phyloP scores from a whole-genome alignment of 148 eudicot genomes.

The Talinum fruticosum region DNA sequence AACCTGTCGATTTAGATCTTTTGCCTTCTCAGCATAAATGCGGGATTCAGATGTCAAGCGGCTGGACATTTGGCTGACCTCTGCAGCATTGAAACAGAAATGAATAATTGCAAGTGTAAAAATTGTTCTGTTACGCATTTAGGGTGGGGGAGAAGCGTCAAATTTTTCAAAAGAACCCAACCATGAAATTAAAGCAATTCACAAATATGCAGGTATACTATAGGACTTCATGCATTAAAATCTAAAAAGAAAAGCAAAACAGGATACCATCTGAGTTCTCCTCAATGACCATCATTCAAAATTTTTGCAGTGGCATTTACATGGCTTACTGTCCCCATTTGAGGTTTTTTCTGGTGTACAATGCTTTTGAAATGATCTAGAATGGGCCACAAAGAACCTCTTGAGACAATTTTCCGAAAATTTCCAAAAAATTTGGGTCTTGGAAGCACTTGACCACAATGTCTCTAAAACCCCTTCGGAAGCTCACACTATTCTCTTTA shows the following conservation, averaged over 20 bases:
- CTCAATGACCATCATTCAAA: not conserved
- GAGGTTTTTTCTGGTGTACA: too few relatives aligned
- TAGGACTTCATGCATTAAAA: not conserved
- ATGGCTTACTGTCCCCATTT: not conserved
- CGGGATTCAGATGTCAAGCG: conserved; percentile 95
- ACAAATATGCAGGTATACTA: not conserved
- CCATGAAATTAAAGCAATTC: not conserved
- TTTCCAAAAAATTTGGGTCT: too few relatives aligned
- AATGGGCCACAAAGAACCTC: too few relatives aligned
- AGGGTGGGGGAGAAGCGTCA: not conserved
- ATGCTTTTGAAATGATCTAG: too few relatives aligned
- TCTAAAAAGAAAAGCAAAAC: not conserved
- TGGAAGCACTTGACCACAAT: too few relatives aligned
- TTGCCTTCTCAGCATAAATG: conserved; percentile 90
- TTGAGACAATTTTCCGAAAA: too few relatives aligned
- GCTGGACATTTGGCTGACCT: conserved; percentile 99
- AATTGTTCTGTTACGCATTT: not conserved
- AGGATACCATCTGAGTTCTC: not conserved
- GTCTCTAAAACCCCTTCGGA: too few relatives aligned
- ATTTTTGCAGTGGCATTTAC: not conserved
- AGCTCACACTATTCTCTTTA: too few relatives aligned
- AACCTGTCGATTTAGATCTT: conserved; percentile 94
- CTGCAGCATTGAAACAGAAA: conserved; percentile 41
- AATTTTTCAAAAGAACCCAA: not conserved
- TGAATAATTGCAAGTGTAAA: not conserved